A percentile compares a stretch with the other conserved stretches of the same genome.
These are phyloP conservation scores for Tulasnella calospora DNA, from an alignment of 768 basidiomycete species.

Conservation along the genomic window DNA sequence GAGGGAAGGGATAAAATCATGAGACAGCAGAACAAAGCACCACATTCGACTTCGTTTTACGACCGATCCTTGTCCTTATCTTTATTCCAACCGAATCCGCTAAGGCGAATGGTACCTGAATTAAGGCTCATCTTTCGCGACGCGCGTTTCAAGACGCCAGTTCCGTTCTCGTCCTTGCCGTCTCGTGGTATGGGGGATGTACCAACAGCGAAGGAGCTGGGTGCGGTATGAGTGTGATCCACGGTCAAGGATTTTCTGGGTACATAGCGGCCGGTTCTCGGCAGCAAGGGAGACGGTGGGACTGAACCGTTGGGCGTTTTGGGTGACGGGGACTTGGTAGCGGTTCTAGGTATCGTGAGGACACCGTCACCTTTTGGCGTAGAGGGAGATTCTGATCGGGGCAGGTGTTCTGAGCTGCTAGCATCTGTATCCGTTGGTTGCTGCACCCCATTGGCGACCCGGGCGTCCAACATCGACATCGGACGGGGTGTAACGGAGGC, in stretches of 20 bases:
- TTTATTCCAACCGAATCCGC: slow-evolving; percentile 20
- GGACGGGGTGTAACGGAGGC: not conserved
- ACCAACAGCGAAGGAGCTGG: not conserved
- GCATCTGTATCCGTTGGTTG: not conserved
- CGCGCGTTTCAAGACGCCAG: slow-evolving; percentile 7
- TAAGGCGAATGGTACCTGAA: slow-evolving; percentile 9
- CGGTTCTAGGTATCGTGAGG: not conserved
- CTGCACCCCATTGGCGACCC: not conserved
- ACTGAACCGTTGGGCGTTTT: not conserved
- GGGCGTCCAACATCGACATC: not conserved
- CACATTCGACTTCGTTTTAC: not conserved
- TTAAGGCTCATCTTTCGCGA: slow-evolving; percentile 24
- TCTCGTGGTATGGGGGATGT: not conserved
- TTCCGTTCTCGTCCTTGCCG: slow-evolving; percentile 7
- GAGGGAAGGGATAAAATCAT: not conserved
- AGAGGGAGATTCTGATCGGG: not conserved
- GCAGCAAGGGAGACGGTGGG: not conserved
- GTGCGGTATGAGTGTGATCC: not conserved
- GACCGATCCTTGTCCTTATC: not conserved
- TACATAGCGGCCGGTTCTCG: slow-evolving; percentile 4
- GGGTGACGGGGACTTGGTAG: not conserved
- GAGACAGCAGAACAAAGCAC: slow-evolving; percentile 8
- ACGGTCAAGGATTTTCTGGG: slow-evolving; percentile 6
- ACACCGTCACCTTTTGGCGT: not conserved
- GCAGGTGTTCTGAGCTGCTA: not conserved